Evolutionary conservation across 1,284 basidiomycete genomes (phyloP), one percentile per base, ranked within the genome.

Genomic region (Leccinum pachyderme): DNA sequence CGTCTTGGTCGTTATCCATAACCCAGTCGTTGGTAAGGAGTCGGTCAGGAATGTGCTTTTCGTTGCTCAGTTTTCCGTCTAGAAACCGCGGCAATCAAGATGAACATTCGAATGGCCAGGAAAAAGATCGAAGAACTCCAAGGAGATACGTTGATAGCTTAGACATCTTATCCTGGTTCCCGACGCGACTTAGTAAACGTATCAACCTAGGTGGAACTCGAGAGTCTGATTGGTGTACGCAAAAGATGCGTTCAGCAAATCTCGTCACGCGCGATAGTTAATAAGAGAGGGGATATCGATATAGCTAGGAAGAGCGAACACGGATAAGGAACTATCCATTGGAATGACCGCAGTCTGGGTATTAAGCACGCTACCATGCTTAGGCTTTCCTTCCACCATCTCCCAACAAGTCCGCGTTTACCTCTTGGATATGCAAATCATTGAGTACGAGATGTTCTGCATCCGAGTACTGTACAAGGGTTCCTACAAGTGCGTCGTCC

Each of bases 1-100:
- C 65, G 89, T 98, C 54, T 79, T 99, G 66, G 83, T 96, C 56
- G 82, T 99, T 33, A 87, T 93, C 9, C 89, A 93, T 57, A 87
- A 97, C 69, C 90, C 91, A 0, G 83, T 86, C 65, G 89, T 96
- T 64, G 89, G 94, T 94, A 62, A 61, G 82, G 69, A 4, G 31
- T 4, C 7, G 18, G 47, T 27, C 3, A 24, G 35, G 8, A 27
- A 11, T 13, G 31, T 45, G 8, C 4, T 11, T 46, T 6, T 15
- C 25, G 51, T 43, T 29, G 29, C 28, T 57, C 8, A 55, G 8
- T 32, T 7, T 25, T 28, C 51, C 41, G 25, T 53, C 32, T 69
- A 93, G 92, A 94, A 76, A 86, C 89, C 2, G 88, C 90, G 4
- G 90, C 92, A 2, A 73, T 95, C 59, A 87, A 85, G 69, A 77